Evolutionary conservation across 768 basidiomycete genomes (phyloP), one percentile per base, ranked within the genome.

Genomic region (Mycena vulgaris): DNA sequence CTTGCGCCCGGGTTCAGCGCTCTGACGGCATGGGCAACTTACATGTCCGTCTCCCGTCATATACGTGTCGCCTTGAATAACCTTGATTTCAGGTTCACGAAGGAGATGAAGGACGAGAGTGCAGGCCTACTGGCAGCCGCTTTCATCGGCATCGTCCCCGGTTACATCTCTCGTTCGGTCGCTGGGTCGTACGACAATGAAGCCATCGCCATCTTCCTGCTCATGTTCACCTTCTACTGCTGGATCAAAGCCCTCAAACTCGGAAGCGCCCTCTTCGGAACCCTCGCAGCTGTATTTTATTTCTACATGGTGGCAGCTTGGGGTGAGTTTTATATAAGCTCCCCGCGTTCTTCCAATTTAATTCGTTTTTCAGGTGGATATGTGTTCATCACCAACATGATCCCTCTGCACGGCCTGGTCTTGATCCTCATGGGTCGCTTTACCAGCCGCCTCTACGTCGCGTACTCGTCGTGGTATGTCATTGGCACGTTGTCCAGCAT

Each of bases 221-320:
- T 99, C 79, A 99, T 99, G 98, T 95, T 96, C 82, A 99, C 98
- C 5, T 99, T 99, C 83, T 99, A 89, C 85, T 88, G 88, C 71
- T 99, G 98, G 98, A 97, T 99, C 80, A 95, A 94, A 75, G 97
- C 98, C 28, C 85, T 99, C 63, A 98, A 98, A 82, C 88, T 90
- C 52, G 98, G 98, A 48, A 97, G 95, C 69, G 96, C 95, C 1
- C 89, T 97, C 69, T 98, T 90, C 74, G 97, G 96, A 25, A 94
- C 95, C 28, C 77, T 95, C 45, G 92, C 98, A 51, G 98, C 97
- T 21, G 83, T 99, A 4, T 99, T 99, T 83, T 99, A 99, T 84
- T 99, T 98, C 75, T 99, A 99, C 88, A 99, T 99, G 98, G 98
- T 99, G n/a, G 97, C 98, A 60, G 98, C 98, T 33, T 99, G 98